These are phyloP conservation scores for Claviceps quebecensis DNA, from an alignment of 2,329 filamentous ascomycete species.

Conservation along the genomic window DNA sequence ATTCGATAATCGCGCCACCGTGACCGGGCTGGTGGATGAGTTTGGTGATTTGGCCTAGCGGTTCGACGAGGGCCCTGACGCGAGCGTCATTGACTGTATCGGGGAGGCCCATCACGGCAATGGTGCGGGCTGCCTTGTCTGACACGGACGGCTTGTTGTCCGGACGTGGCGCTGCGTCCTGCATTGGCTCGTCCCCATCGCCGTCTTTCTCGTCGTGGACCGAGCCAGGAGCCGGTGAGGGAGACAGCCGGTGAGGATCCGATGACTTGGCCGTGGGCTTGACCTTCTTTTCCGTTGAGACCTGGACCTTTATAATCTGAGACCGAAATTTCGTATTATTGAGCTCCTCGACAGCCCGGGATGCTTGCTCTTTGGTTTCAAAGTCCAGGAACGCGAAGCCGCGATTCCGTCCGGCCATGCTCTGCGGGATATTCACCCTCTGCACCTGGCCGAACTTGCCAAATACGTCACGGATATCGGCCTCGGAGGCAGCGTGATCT, in stretches of 20 bases:
- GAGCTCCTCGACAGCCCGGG: conserved; percentile 50
- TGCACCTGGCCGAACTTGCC: conserved; percentile 62
- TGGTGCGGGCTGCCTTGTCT: conserved; percentile 51
- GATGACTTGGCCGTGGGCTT: conserved; percentile 38
- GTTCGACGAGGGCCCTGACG: conserved; percentile 57
- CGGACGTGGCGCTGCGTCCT: conserved; percentile 12
- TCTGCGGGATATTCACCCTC: conserved; percentile 55
- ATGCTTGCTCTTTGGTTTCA: conserved; percentile 53
- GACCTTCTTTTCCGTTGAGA: conserved; percentile 41
- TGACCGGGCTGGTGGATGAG: conserved; percentile 69
- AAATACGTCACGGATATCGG: conserved; percentile 59
- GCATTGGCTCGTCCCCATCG: conserved; percentile 17
- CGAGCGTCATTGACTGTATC: conserved; percentile 87
- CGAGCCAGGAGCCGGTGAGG: conserved; percentile 20
- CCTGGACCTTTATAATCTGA: conserved; percentile 52
- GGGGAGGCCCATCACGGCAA: conserved; percentile 73
- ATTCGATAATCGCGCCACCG: conserved; percentile 77
- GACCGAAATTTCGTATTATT: conserved; percentile 57
- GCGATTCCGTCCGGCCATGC: conserved; percentile 52
- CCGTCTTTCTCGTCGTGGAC: conserved; percentile 24
- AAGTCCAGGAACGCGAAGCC: conserved; percentile 76
- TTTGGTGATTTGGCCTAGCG: conserved; percentile 57
- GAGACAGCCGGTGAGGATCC: conserved; percentile 17
- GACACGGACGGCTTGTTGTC: conserved; percentile 24
- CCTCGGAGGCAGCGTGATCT: conserved; percentile 45